These are phyloP conservation scores for Cryptococcus amylolentus DNA, from an alignment of 1,284 basidiomycete species.

Conservation along the genomic window DNA sequence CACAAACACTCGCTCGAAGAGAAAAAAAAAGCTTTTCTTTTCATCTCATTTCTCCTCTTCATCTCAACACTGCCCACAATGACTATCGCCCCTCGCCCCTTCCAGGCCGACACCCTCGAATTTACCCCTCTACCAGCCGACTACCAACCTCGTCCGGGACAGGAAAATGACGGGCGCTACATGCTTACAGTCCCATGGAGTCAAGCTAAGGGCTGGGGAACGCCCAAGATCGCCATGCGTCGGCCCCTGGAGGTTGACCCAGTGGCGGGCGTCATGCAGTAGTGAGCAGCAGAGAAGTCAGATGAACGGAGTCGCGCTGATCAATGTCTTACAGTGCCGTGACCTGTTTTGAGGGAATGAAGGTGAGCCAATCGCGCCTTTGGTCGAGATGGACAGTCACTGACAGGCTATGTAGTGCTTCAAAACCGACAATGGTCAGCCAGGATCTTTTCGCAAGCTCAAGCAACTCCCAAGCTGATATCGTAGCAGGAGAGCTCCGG, in stretches of 20 bases:
- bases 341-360: slow-evolving; percentile 49
- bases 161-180: slow-evolving; percentile 34
- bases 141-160: slow-evolving; percentile 27
- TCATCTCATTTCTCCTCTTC: not conserved
- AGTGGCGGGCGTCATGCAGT: slow-evolving; percentile 42
- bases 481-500: slow-evolving; percentile 22
- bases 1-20: no score
- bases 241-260: slow-evolving; percentile 38
- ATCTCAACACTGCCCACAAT: not conserved
- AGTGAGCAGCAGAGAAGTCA: slow-evolving; percentile 7
- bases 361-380: slow-evolving; percentile 23
- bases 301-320: no score
- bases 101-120: slow-evolving; percentile 34
- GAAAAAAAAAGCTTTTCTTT: not conserved
- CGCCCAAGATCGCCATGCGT: slow-evolving; percentile 39
- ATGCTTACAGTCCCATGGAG: slow-evolving; percentile 42
- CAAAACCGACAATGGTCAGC: slow-evolving; percentile 33
- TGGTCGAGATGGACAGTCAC: not conserved
- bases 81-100: slow-evolving; percentile 12
- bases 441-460: no score
- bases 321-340: slow-evolving; percentile 12
- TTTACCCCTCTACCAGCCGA: slow-evolving; percentile 36
- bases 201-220: slow-evolving; percentile 41
- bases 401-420: slow-evolving; percentile 29
- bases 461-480: no score